phyloP scores from a whole-genome alignment of 2,329 filamentous ascomycete genomes.

The Aspergillus ruber region DNA sequence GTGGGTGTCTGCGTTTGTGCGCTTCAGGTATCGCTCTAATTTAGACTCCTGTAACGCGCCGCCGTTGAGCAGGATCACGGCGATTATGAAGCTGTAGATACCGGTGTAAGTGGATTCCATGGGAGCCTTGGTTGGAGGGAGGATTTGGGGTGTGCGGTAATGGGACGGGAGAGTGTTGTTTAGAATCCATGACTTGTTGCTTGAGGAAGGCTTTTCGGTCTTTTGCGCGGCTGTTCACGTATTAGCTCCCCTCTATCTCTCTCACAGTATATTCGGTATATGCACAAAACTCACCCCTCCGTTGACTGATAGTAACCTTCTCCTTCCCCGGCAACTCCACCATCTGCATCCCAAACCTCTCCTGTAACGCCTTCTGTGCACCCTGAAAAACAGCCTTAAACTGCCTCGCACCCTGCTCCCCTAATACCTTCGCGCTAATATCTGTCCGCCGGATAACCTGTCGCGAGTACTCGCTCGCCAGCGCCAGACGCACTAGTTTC shows the following conservation, averaged over 20 bases:
- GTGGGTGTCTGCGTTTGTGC: slow-evolving; percentile 68
- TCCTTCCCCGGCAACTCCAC: slow-evolving; percentile 74
- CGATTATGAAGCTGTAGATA: slow-evolving; percentile 72
- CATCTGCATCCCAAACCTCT: slow-evolving; percentile 87
- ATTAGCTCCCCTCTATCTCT: too few relatives aligned
- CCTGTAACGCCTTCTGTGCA: slow-evolving; percentile 65
- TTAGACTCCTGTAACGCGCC: slow-evolving; percentile 75
- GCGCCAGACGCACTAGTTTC: slow-evolving; percentile 55
- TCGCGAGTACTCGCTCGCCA: slow-evolving; percentile 56
- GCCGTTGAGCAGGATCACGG: slow-evolving; percentile 65
- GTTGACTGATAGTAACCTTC: slow-evolving; percentile 72
- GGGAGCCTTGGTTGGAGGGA: slow-evolving; percentile 62
- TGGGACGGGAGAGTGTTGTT: slow-evolving; percentile 62
- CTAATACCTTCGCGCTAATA: slow-evolving; percentile 62
- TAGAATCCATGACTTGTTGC: slow-evolving; percentile 70
- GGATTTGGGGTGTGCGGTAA: slow-evolving; percentile 61
- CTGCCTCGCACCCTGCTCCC: slow-evolving; percentile 56
- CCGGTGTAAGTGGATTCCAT: slow-evolving; percentile 75
- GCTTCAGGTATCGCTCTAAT: slow-evolving; percentile 65
- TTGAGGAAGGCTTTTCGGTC: slow-evolving; percentile 34
- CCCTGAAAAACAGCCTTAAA: slow-evolving; percentile 73
- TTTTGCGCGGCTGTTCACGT: slow-evolving; percentile 43
- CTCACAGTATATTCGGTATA: not conserved
- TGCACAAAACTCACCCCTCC: slow-evolving; percentile 54
- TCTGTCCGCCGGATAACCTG: slow-evolving; percentile 53